Percentiles rank a stretch among this genome's conserved stretches.
Evolutionary conservation across 257 asterid species (phyloP).

Genomic region (Nyctanthes arbortristis): DNA sequence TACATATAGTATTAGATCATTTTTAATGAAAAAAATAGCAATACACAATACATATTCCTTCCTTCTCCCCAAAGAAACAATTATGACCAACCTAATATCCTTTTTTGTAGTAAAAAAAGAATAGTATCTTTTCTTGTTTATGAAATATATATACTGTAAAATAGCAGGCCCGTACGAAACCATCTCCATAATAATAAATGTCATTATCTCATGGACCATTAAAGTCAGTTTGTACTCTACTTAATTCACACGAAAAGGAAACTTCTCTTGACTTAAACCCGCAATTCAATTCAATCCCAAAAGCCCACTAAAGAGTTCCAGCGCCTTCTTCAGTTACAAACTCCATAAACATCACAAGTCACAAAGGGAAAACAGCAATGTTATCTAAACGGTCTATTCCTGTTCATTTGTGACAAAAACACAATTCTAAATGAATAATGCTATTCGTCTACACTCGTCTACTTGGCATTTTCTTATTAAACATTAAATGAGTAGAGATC

Average conservation of each 20-base stretch:
- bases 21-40: neutral
- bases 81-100: neutral
- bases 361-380: neutral
- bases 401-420: too few relatives aligned
- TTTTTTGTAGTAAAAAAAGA: neutral
- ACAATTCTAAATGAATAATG: too few relatives aligned
- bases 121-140: too few relatives aligned
- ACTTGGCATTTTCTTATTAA: too few relatives aligned
- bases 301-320: neutral
- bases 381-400: too few relatives aligned
- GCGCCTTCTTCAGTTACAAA: too few relatives aligned
- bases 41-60: neutral
- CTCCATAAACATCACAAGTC: too few relatives aligned
- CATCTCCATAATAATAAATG: neutral
- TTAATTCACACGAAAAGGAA: neutral
- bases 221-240: neutral
- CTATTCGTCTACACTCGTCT: too few relatives aligned
- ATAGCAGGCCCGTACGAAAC: neutral
- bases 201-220: neutral
- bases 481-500: too few relatives aligned
- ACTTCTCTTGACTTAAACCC: neutral
- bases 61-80: neutral
- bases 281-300: neutral
- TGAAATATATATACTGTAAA: too few relatives aligned
- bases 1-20: too few relatives aligned